Percentiles rank a stretch among this genome's conserved stretches.
Conservation (phyloP, 2,329 filamentous ascomycete species). For the Aspergillus quadrilineatus region DNA sequence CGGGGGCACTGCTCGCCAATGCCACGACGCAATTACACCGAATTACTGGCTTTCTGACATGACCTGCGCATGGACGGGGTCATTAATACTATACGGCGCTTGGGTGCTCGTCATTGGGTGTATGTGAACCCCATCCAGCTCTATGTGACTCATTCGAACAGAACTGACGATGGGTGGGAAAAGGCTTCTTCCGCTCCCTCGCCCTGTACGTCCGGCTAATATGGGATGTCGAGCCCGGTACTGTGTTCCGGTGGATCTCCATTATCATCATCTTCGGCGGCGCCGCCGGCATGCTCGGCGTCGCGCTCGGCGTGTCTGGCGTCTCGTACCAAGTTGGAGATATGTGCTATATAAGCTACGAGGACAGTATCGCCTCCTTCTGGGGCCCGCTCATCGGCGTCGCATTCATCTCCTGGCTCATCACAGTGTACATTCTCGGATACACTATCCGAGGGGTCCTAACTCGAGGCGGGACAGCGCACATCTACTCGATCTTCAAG, state of each 20-base stretch:
- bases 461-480: background rate
- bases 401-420: conserved; percentile 1
- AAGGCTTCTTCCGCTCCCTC: conserved; percentile 11
- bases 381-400: conserved; percentile 8
- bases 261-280: conserved; percentile 6
- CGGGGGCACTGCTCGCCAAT: background rate
- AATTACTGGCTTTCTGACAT: conserved; percentile 13
- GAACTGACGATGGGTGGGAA: background rate
- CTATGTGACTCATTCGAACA: too few species aligned
- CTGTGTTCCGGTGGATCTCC: background rate
- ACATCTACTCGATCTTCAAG: conserved; percentile 6
- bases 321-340: conserved; percentile 12
- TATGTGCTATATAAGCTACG: conserved; percentile 10
- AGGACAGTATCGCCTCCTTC: conserved; percentile 2
- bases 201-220: conserved; percentile 10
- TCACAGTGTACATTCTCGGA: background rate
- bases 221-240: conserved; percentile 9
- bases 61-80: conserved; percentile 5
- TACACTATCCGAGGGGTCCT: conserved; percentile 9
- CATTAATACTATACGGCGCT: conserved; percentile 5
- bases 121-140: background rate
- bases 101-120: conserved; percentile 12
- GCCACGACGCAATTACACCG: conserved; percentile 9
- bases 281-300: conserved; percentile 3
- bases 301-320: conserved; percentile 10